phyloP scores from a whole-genome alignment of 345 rosid genomes.

The Linum tenue region DNA sequence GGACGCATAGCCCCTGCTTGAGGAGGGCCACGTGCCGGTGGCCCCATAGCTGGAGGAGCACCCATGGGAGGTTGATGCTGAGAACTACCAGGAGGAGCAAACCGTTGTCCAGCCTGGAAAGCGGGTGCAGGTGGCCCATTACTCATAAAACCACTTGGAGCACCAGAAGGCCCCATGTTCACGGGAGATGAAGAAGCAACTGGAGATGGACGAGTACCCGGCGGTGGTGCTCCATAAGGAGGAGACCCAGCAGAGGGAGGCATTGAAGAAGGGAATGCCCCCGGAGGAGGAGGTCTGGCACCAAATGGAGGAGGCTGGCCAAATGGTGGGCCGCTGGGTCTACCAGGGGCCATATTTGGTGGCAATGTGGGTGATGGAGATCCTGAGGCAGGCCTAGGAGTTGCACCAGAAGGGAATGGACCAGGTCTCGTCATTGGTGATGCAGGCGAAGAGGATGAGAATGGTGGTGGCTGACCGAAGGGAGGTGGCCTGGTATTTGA shows the following conservation, averaged over 20 bases:
- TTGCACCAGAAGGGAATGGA: slow-evolving; percentile 34
- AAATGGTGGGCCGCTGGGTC: slow-evolving; percentile 52
- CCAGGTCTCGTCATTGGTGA: slow-evolving; percentile 59
- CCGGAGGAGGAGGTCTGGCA: slow-evolving; percentile 44
- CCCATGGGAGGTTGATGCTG: slow-evolving; percentile 19
- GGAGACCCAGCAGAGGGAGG: slow-evolving; percentile 18
- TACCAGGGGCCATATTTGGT: slow-evolving; percentile 35
- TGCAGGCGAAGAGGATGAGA: slow-evolving; percentile 36
- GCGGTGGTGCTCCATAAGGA: slow-evolving; percentile 26
- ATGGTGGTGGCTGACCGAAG: slow-evolving; percentile 50
- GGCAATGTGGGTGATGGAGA: slow-evolving; percentile 37
- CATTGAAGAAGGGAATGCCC: slow-evolving; percentile 33
- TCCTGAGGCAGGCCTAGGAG: slow-evolving; percentile 41
- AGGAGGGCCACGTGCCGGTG: slow-evolving; percentile 39
- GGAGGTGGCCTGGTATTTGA: slow-evolving; percentile 54
- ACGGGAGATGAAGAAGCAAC: slow-evolving; percentile 3
- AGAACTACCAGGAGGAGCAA: slow-evolving; percentile 14
- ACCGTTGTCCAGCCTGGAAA: slow-evolving; percentile 17
- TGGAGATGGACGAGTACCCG: slow-evolving; percentile 41
- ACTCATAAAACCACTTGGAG: slow-evolving; percentile 13
- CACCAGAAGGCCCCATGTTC: slow-evolving; percentile 10
- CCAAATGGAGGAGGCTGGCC: slow-evolving; percentile 49
- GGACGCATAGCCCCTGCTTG: slow-evolving; percentile 41
- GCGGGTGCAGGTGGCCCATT: slow-evolving; percentile 26
- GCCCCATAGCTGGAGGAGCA: slow-evolving; percentile 31